A percentile compares a stretch with the other conserved stretches of the same genome.
These are phyloP conservation scores for Periconia macrospinosa DNA, from an alignment of 2,329 filamentous ascomycete species.

Conservation along the genomic window DNA sequence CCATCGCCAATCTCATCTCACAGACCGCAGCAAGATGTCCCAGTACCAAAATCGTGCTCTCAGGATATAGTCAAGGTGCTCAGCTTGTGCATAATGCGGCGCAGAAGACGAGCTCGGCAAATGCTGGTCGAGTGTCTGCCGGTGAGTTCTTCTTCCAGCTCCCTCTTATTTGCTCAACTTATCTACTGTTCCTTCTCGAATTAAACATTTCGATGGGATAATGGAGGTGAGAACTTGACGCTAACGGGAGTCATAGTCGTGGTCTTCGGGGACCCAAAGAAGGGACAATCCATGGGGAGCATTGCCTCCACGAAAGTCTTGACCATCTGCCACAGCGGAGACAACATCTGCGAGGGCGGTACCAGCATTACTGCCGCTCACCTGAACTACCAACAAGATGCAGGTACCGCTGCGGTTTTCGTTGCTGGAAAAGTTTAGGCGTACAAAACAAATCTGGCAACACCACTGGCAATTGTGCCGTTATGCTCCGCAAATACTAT, in stretches of 20 bases:
- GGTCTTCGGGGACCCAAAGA: slow-evolving; percentile 42
- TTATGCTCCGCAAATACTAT: too few relatives aligned
- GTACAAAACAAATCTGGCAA: too few relatives aligned
- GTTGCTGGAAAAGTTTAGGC: slow-evolving; percentile 11
- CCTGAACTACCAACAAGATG: slow-evolving; percentile 28
- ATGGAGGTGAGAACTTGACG: too few relatives aligned
- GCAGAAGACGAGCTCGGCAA: slow-evolving; percentile 24
- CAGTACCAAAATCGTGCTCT: slow-evolving; percentile 32
- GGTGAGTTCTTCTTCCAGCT: background rate
- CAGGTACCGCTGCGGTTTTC: slow-evolving; percentile 24
- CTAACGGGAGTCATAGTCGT: slow-evolving; percentile 15
- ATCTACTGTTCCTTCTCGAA: too few relatives aligned
- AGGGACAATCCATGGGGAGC: slow-evolving; percentile 31
- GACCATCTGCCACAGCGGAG: slow-evolving; percentile 40
- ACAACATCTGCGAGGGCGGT: slow-evolving; percentile 37
- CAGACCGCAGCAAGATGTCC: slow-evolving; percentile 27
- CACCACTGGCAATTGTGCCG: too few relatives aligned
- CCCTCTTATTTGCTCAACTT: too few relatives aligned
- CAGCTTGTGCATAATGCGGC: slow-evolving; percentile 51
- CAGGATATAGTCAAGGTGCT: slow-evolving; percentile 42
- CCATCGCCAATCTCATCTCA: slow-evolving; percentile 40
- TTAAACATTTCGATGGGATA: too few relatives aligned
- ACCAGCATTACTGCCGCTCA: slow-evolving; percentile 27
- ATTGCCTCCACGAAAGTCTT: slow-evolving; percentile 32
- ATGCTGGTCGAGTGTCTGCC: slow-evolving; percentile 23